Percentiles rank a stretch among this genome's conserved stretches.
phyloP scores from a whole-genome alignment of 2,329 filamentous ascomycete species.

The Fusarium virguliforme region DNA sequence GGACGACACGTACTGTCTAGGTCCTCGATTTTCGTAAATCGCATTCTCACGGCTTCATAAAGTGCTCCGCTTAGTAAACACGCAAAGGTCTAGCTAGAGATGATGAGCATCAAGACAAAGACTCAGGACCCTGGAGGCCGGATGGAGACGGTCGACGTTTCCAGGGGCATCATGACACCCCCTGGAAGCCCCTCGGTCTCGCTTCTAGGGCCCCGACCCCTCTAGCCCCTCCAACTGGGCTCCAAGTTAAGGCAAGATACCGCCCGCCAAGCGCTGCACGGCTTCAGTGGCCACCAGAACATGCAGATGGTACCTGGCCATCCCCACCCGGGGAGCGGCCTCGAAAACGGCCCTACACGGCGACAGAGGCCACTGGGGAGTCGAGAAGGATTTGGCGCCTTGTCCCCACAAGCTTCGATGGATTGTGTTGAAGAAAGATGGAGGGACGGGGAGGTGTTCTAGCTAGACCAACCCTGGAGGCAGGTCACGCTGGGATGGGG shows the following conservation, averaged over 20 bases:
- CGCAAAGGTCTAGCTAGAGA: constrained; percentile 17
- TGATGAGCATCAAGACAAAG: constrained; percentile 20
- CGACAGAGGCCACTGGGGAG: constrained; percentile 35
- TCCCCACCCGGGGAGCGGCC: constrained; percentile 33
- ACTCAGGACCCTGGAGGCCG: constrained; percentile 18
- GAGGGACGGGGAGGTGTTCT: constrained; percentile 6
- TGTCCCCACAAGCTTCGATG: constrained; percentile 43
- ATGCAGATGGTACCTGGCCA: constrained; percentile 37
- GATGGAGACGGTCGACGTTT: constrained; percentile 14
- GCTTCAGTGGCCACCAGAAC: constrained; percentile 22
- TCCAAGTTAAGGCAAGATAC: constrained; percentile 39
- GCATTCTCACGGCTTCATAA: constrained; percentile 13
- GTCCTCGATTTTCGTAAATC: constrained; percentile 19
- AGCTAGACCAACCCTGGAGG: constrained; percentile 27
- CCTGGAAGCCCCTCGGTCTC: constrained; percentile 15
- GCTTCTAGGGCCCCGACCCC: constrained; percentile 9
- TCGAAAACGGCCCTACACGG: constrained; percentile 40
- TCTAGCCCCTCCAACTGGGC: constrained; percentile 26
- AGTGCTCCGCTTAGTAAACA: constrained; percentile 29
- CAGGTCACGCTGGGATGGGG: constrained; percentile 46
- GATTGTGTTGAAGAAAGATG: constrained; percentile 19
- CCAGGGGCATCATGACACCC: constrained; percentile 17
- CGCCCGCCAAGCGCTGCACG: constrained; percentile 27
- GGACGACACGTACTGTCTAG: background rate
- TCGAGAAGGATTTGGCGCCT: constrained; percentile 38